Percentiles rank a stretch among this genome's conserved stretches.
Conservation (phyloP, 352 stramenopile genomes). For the Phytophthora fragariae region DNA sequence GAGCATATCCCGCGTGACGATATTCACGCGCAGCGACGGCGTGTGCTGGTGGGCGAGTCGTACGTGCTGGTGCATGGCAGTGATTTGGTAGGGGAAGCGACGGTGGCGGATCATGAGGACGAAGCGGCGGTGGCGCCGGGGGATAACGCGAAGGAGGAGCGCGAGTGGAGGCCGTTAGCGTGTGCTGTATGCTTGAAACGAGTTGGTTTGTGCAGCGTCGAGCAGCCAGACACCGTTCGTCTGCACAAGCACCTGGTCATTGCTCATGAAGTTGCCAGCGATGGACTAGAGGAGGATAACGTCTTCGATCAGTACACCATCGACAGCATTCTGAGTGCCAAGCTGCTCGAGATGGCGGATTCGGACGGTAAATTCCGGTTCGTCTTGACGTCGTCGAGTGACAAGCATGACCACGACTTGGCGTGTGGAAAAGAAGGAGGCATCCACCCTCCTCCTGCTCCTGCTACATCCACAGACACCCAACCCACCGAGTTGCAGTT, state of each 20-base stretch:
- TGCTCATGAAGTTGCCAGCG: slow-evolving; percentile 17
- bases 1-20: slow-evolving; percentile 79
- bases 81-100: slow-evolving; percentile 43
- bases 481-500: slow-evolving; percentile 33
- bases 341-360: slow-evolving; percentile 75
- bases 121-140: slow-evolving; percentile 9
- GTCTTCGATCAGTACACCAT: slow-evolving; percentile 77
- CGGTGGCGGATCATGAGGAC: slow-evolving; percentile 11
- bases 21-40: slow-evolving; percentile 58
- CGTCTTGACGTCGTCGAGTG: slow-evolving; percentile 33
- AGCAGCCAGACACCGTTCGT: slow-evolving; percentile 56
- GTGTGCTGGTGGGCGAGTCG: slow-evolving; percentile 72
- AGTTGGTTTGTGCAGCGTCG: slow-evolving; percentile 48
- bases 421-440: neutral
- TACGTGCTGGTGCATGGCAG: slow-evolving; percentile 67
- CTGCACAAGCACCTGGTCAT: slow-evolving; percentile 71
- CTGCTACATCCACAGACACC: neutral
- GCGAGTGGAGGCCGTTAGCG: slow-evolving; percentile 46
- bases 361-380: slow-evolving; percentile 81
- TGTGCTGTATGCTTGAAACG: slow-evolving; percentile 52
- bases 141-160: slow-evolving; percentile 37
- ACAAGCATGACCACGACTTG: slow-evolving; percentile 13
- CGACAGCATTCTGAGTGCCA: slow-evolving; percentile 73
- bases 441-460: neutral
- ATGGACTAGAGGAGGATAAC: slow-evolving; percentile 29